Evolutionary conservation across 805 yeast species (phyloP), one percentile per base, ranked within the genome.

Genomic region (Candida suzukii): DNA sequence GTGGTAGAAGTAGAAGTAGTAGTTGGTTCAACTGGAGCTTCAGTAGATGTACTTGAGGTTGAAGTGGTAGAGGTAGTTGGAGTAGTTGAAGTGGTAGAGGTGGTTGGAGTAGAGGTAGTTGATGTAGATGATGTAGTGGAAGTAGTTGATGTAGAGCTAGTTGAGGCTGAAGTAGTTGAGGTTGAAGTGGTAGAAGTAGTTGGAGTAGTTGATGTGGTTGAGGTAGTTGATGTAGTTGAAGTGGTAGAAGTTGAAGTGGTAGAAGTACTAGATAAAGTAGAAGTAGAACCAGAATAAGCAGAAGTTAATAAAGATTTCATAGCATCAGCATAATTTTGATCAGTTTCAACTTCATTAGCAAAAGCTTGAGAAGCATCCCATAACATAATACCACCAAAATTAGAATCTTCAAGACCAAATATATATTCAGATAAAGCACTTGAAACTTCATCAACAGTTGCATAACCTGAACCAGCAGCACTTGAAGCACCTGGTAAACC

Each of bases 321-420:
- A 4, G 58, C 56, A 25, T 50, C 57, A 21, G 46, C 61, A 39
- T 47, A 58, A 40, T 48, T 52, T 35, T 41, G 71, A 46, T 70
- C 81, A 44, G 67, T 66, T 29, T 68, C 66, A 37, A 57, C 52
- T 41, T 70, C 66, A 48, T 75, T 70, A 44, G 68, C 60, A 52
- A 73, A 71, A 17, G 75, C 75, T 48, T 76, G 77, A 10, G 82
- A 68, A 14, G 88, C 85, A 50, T 88, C 95, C 97, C 98, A 90
- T 46, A 88, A 65, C 73, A 83, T 77, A 54, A 90, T 75, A 27
- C 88, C 84, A 19, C 83, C 83, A 50, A 88, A 74, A 45, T 76
- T 70, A 41, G 70, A 37, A 41, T 49, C 53, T 20, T 52, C 38
- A 21, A 39, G 31, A 26, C 45, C 40, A 17, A 43, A 46, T 20